These are phyloP conservation scores for Russula sp. DNA, from an alignment of 768 basidiomycete genomes.

Conservation along the genomic window DNA sequence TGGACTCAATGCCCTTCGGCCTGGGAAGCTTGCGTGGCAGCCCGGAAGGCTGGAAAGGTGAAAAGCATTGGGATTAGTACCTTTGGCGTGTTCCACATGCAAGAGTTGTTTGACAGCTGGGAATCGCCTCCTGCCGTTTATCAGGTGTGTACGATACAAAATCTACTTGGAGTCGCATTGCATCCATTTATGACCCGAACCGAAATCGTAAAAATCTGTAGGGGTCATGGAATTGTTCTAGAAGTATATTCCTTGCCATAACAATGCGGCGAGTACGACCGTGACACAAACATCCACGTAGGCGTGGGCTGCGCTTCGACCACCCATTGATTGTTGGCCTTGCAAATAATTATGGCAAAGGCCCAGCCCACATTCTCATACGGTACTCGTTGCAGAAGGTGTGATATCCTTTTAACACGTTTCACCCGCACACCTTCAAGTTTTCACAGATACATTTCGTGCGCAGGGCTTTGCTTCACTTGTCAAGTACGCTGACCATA, in stretches of 20 bases:
- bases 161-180: not conserved
- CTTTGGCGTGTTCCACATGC: conserved; percentile 57
- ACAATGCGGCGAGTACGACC: not conserved
- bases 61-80: conserved; percentile 64
- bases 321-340: conserved; percentile 51
- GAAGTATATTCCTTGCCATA: conserved; percentile 47
- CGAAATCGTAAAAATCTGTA: conserved; percentile 60
- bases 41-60: conserved; percentile 56
- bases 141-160: conserved; percentile 44
- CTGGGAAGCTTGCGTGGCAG: conserved; percentile 65
- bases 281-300: conserved; percentile 33
- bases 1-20: conserved; percentile 52
- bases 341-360: conserved; percentile 50
- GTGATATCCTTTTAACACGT: conserved; percentile 10
- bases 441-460: conserved; percentile 3
- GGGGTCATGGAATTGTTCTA: conserved; percentile 54
- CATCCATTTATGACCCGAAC: conserved; percentile 70
- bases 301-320: conserved; percentile 72
- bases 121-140: conserved; percentile 56
- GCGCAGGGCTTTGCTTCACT: conserved; percentile 56
- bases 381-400: conserved; percentile 82
- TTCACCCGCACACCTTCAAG: not conserved
- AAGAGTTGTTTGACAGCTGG: conserved; percentile 48
- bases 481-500: conserved; percentile 57
- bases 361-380: conserved; percentile 58